Evolutionary conservation across 495 filamentous ascomycete genomes (phyloP).

Genomic region (Xylaria longipes): DNA sequence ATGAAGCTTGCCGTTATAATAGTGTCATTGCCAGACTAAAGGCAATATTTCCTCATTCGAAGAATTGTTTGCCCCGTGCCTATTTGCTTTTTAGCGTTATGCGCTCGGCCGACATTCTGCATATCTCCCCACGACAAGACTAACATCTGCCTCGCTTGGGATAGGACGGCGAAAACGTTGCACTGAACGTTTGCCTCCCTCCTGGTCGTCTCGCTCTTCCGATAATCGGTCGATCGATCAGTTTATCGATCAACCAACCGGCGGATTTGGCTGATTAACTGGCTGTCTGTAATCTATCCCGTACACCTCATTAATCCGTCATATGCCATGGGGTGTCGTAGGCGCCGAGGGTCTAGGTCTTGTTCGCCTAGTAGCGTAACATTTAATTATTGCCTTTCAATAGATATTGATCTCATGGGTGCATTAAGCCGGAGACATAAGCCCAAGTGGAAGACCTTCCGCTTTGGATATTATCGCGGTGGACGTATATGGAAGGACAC

Average conservation of each 20-base stretch:
- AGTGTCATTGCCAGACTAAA: not conserved
- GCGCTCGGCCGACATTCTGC: not conserved
- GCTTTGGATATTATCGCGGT: slow-evolving; percentile 1
- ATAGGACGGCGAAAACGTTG: not conserved
- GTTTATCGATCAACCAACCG: not conserved
- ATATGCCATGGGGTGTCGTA: not conserved
- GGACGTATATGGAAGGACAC: not conserved
- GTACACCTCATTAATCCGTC: not conserved
- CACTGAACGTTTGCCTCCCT: not conserved
- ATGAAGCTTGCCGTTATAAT: not conserved
- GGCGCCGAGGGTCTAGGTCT: not conserved
- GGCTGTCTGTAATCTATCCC: not conserved
- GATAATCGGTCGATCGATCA: not conserved
- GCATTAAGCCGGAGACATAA: not conserved
- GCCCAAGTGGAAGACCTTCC: slow-evolving; percentile 11
- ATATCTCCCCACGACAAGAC: not conserved
- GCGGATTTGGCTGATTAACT: not conserved
- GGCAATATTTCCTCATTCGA: not conserved
- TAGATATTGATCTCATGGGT: not conserved
- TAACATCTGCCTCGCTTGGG: not conserved
- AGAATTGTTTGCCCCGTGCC: not conserved
- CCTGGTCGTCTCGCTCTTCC: not conserved
- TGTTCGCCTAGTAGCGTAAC: not conserved
- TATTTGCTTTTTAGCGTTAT: slow-evolving; percentile 15
- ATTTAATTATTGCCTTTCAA: not conserved